Evolutionary conservation across 352 stramenopile species (phyloP).

Genomic region (Globisporangium iwayamae): DNA sequence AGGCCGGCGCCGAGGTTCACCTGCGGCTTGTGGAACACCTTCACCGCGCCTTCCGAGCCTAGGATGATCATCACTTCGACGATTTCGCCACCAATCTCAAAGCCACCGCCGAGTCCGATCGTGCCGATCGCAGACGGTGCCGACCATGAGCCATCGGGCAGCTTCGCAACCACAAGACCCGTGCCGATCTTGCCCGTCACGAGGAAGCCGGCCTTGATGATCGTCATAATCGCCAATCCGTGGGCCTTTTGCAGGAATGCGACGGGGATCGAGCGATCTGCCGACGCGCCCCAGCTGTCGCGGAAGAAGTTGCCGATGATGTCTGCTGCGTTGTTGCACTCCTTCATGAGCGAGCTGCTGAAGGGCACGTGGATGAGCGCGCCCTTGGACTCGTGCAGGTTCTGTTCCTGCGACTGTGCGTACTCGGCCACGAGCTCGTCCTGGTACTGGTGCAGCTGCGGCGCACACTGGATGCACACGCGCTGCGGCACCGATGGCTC

Average conservation of each 20-base stretch:
- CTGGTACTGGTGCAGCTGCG: constrained; percentile 43
- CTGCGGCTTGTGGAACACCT: constrained; percentile 78
- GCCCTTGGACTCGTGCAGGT: constrained; percentile 32
- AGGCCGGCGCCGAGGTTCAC: constrained; percentile 87
- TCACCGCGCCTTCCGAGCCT: constrained; percentile 79
- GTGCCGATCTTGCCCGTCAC: constrained; percentile 59
- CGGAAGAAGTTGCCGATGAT: constrained; percentile 68
- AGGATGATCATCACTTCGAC: constrained; percentile 92
- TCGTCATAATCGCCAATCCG: constrained; percentile 53
- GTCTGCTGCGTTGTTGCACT: constrained; percentile 53
- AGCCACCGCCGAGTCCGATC: constrained; percentile 75
- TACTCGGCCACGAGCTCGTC: constrained; percentile 43
- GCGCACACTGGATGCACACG: constrained; percentile 54
- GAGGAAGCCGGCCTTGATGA: constrained; percentile 53
- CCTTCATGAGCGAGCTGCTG: constrained; percentile 42
- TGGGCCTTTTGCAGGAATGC: constrained; percentile 49
- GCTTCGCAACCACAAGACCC: constrained; percentile 75
- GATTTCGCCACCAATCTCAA: constrained; percentile 85
- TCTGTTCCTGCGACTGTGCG: constrained; percentile 33
- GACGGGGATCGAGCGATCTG: constrained; percentile 44
- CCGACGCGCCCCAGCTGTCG: constrained; percentile 44
- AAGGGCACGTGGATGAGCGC: constrained; percentile 40
- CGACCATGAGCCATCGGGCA: constrained; percentile 70
- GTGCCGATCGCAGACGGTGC: constrained; percentile 89
- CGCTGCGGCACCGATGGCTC: constrained; percentile 46